Conservation (phyloP, 2,329 filamentous ascomycete species). For the Epichloe glyceriae region DNA sequence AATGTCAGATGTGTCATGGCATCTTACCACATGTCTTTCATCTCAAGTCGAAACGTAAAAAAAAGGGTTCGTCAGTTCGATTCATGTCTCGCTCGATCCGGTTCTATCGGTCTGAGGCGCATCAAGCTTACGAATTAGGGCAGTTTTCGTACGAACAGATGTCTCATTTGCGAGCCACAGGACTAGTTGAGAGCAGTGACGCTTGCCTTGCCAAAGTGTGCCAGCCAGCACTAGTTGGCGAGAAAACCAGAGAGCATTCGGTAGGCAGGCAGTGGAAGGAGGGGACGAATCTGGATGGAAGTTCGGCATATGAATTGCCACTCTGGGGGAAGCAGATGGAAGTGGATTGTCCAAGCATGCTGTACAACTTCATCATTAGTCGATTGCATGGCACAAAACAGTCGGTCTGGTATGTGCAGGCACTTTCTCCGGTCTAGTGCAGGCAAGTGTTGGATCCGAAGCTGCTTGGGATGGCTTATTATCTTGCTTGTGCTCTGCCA, state of each 20-base stretch:
- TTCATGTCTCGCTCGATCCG: slow-evolving; percentile 1
- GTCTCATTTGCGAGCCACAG: neutral
- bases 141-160: neutral
- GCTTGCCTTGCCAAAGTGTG: neutral
- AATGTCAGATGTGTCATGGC: neutral
- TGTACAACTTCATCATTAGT: neutral
- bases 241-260: too few relatives aligned
- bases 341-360: neutral
- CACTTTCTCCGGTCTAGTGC: neutral
- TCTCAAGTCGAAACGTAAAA: neutral
- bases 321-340: neutral
- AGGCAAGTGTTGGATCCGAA: neutral
- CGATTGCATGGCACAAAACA: neutral
- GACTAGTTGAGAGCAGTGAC: neutral
- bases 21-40: neutral
- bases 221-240: too few relatives aligned
- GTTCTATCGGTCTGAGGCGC: neutral
- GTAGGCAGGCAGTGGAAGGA: too few relatives aligned
- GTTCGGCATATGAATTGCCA: too few relatives aligned
- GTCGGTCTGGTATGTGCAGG: neutral
- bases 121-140: neutral
- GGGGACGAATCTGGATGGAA: too few relatives aligned
- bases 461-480: neutral
- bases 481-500: neutral
- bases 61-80: neutral